These are phyloP conservation scores for Simmondsia chinensis DNA, from an alignment of 148 eudicot genomes.

Conservation along the genomic window DNA sequence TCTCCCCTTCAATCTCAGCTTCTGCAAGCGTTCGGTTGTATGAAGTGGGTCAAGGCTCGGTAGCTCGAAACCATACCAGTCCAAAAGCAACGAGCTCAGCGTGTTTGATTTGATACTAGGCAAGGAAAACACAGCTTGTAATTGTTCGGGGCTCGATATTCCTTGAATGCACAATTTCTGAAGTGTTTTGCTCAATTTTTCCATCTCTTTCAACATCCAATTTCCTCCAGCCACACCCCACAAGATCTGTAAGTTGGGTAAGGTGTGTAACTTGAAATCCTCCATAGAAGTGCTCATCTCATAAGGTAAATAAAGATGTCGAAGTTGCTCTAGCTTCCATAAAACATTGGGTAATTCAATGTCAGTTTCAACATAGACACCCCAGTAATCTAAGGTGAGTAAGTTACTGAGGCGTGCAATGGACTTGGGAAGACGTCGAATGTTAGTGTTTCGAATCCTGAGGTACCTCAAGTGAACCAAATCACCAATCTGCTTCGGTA, in stretches of 20 bases:
- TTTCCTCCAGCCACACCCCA: conserved; percentile 18
- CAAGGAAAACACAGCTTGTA: conserved; percentile 11
- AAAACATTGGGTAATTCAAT: conserved; percentile 16
- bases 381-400: conserved; percentile 17
- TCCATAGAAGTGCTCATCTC: background rate
- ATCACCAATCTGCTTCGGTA: conserved; percentile 16
- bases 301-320: conserved; percentile 15
- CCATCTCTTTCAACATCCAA: conserved; percentile 20
- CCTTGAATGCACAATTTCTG: conserved; percentile 8
- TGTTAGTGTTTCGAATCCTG: conserved; percentile 15
- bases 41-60: background rate
- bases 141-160: conserved; percentile 12
- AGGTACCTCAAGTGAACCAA: conserved; percentile 24
- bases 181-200: background rate
- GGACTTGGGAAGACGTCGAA: conserved; percentile 13
- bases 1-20: conserved; percentile 12
- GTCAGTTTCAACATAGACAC: background rate
- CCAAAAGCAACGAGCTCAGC: conserved; percentile 12
- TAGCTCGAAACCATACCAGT: conserved; percentile 14
- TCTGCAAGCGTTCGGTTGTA: background rate
- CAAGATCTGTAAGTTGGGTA: conserved; percentile 9
- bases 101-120: background rate
- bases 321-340: conserved; percentile 10
- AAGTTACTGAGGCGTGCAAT: conserved; percentile 15
- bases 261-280: conserved; percentile 6